Evolutionary conservation across 2,329 filamentous ascomycete genomes (phyloP), one percentile per base, ranked within the genome.

Genomic region (Sporothrix luriei): DNA sequence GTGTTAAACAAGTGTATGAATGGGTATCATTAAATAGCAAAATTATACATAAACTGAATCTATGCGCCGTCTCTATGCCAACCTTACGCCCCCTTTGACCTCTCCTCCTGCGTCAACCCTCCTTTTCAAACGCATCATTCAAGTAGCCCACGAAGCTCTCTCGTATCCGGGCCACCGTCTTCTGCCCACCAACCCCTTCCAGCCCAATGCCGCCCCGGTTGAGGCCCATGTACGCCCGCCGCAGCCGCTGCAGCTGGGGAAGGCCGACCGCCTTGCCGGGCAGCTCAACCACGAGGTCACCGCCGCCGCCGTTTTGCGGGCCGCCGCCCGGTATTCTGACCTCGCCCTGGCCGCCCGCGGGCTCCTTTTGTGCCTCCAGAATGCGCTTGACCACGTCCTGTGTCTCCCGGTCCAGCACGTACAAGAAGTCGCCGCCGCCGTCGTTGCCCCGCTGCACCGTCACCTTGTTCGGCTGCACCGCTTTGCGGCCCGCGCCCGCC

Each of bases 331-430:
- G 78, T 19, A 91, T 81, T 14, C 70, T 78, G 38, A 92, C 84
- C 73, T 86, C 83, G 9, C 87, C 88, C 24, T 84, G 85, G 9
- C 87, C 87, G 29, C 81, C 85, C 6, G 84, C 86, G 72, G 91
- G 89, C 68, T 92, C 89, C 69, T 86, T 84, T 77, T 91, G 87
- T 80, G 87, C 89, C 62, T 90, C 87, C 69, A 91, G 79, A 49
- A 96, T 88, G 69, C 84, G 83, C 74, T 88, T 87, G 68, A 95
- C 85, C 40, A 96, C 86, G 68, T 90, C 90, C 74, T 93, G 92
- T 9, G 92, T 94, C 76, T 89, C 88, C 73, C 87, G 87, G 78
- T 96, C 92, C 29, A 96, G 83, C 71, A 92, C 85, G 77, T 95
- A 93, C 67, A 96, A 83, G 77, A 93, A 94, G 76, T 94, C 90